Evolutionary conservation across 495 filamentous ascomycete genomes (phyloP), one percentile per base, ranked within the genome.

Genomic region (Aspergillus nidulans): DNA sequence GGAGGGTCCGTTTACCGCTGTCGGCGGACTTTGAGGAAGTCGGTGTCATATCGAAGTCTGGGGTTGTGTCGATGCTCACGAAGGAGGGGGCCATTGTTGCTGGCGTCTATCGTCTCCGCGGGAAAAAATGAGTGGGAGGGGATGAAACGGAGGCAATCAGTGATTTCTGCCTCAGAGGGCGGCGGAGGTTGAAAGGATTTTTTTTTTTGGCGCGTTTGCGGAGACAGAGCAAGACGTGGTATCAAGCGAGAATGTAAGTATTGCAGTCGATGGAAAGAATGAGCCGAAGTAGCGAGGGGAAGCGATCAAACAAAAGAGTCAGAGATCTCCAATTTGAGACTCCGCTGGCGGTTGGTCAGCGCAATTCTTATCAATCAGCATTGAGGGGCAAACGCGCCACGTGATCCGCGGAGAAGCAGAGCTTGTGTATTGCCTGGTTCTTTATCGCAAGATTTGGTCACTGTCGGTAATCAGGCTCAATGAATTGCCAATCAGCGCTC

Each of bases 1-100:
- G 78, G 52, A 90, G 82, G 8, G 79, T 88, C 57, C 83, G 80
- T 24, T 66, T 59, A 30, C 59, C 23, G n/a, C 23, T 30, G 9
- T 41, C 38, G 23, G 21, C 19, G 38, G 68, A 53, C 62, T 69
- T 63, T 34, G 66, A 45, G 1, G 58, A 49, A 19, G 50, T 5
- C 24, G 50, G 20, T 30, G 65, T 43, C 56, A 70, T 62, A 53
- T 65, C 63, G 62, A 77, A 68, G 58, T 79, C 77, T 56, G 59
- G 36, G 30, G 69, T 66, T 19, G 69, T 70, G 56, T 78, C 74
- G 59, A 77, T 67, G 61, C 69, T 69, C 50, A 74, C 64, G 25
- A 72, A 69, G 15, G 72, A 77, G 49, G 73, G 73, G 47, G 57
- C 57, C 57, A 59, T 60, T 24, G 13, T 49, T 21, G 6, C 6